Conservation (phyloP, 441 rosid species). For the Populus hybrid region DNA sequence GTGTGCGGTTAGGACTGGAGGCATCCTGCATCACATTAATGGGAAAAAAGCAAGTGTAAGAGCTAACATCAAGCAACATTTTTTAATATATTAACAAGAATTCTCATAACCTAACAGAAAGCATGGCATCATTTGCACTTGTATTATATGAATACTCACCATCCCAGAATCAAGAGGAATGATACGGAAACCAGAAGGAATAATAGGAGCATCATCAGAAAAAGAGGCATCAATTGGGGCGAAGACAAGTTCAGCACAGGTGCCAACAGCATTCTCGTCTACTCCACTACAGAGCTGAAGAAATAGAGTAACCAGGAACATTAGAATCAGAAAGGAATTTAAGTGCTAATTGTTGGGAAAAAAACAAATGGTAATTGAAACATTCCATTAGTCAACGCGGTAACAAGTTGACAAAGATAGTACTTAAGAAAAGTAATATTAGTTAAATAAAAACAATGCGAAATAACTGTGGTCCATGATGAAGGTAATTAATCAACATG, state of each 20-base stretch:
- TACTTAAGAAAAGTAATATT: background rate
- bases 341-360: background rate
- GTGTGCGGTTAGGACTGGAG: slow-evolving; percentile 90
- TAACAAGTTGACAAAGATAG: background rate
- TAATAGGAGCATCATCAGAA: slow-evolving; percentile 94
- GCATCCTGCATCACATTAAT: slow-evolving; percentile 50
- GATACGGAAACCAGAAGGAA: slow-evolving; percentile 97
- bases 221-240: slow-evolving; percentile 97
- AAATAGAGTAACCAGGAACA: slow-evolving; percentile 1
- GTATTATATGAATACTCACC: slow-evolving; percentile 36
- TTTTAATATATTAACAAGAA: background rate
- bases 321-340: background rate
- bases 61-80: background rate
- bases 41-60: slow-evolving; percentile 1
- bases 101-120: background rate
- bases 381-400: background rate
- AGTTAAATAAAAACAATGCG: background rate
- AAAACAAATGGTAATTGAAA: background rate
- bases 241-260: slow-evolving; percentile 89
- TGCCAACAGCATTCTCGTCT: slow-evolving; percentile 87
- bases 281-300: slow-evolving; percentile 85
- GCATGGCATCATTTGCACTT: no score
- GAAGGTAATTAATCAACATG: background rate
- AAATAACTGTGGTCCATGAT: background rate
- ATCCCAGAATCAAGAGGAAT: slow-evolving; percentile 87